Percentiles rank a stretch among this genome's conserved stretches.
Conservation (phyloP, 495 filamentous ascomycete species). For the Penicillium diatomitis region DNA sequence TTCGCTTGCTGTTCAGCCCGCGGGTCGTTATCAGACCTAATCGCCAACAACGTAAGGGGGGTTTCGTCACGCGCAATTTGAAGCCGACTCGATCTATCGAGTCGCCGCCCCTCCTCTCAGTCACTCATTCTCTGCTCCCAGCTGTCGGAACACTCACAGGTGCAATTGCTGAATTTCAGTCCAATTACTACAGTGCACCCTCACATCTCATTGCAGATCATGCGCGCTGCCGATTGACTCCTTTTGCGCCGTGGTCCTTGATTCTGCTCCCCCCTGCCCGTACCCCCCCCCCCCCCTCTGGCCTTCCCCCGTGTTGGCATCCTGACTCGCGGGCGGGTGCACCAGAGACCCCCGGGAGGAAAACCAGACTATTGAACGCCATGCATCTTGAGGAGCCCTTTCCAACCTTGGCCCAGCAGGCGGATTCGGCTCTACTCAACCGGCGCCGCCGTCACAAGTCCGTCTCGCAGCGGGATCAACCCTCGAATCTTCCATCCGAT, state of each 20-base stretch:
- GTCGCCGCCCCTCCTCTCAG: too few species aligned
- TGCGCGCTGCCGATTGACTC: constrained; percentile 8
- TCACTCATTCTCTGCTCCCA: too few species aligned
- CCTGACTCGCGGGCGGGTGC: too few species aligned
- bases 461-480: constrained; percentile 25
- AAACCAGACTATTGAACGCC: constrained; percentile 20
- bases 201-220: constrained; percentile 6
- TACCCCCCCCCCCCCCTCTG: too few species aligned
- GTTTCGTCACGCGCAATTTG: too few species aligned
- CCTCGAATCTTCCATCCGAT: constrained; percentile 21
- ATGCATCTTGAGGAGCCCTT: constrained; percentile 28
- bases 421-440: constrained; percentile 25
- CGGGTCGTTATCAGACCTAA: too few species aligned
- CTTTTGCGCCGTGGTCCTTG: constrained; percentile 12
- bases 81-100: too few species aligned
- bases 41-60: too few species aligned
- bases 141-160: too few species aligned
- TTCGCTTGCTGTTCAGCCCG: too few species aligned
- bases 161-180: too few species aligned
- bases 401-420: constrained; percentile 16
- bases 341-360: not conserved
- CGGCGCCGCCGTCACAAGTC: constrained; percentile 34
- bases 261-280: constrained; percentile 2
- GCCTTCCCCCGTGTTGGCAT: constrained; percentile 1
- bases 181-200: too few species aligned